phyloP scores from a whole-genome alignment of 2,329 filamentous ascomycete genomes.

The Arthroderma sp. region DNA sequence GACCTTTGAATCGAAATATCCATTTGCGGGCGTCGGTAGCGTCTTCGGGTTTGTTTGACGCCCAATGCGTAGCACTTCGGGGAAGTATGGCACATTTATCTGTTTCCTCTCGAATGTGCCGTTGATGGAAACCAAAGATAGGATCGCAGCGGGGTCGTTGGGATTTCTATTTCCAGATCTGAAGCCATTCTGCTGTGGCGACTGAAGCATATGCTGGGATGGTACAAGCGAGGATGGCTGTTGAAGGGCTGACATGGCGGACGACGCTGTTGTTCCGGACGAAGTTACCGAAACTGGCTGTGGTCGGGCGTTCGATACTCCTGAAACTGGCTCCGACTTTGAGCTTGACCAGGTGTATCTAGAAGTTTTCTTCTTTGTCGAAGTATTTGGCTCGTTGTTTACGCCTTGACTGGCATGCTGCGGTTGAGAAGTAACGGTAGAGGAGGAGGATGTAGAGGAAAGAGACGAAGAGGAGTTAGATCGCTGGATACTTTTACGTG shows the following conservation, averaged over 20 bases:
- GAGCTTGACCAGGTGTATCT: conserved; percentile 50
- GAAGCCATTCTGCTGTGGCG: conserved; percentile 47
- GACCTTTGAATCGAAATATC: conserved; percentile 97
- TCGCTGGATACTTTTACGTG: conserved; percentile 73
- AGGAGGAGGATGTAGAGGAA: conserved; percentile 48
- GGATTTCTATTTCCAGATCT: conserved; percentile 31
- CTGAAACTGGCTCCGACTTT: conserved; percentile 53
- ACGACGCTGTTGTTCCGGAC: conserved; percentile 46
- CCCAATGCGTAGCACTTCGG: conserved; percentile 89
- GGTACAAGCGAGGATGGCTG: conserved; percentile 50
- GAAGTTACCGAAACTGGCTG: conserved; percentile 48
- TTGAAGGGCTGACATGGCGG: conserved; percentile 50
- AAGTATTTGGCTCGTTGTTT: conserved; percentile 27
- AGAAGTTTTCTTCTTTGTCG: conserved; percentile 34
- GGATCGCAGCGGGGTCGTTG: conserved; percentile 56
- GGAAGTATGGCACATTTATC: conserved; percentile 80
- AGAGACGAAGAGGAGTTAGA: conserved; percentile 85
- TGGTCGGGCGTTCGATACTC: conserved; percentile 47
- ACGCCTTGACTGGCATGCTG: conserved; percentile 24
- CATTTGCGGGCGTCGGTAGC: conserved; percentile 76
- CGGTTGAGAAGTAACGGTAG: conserved; percentile 24
- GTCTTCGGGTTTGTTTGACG: conserved; percentile 97
- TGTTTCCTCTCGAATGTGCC: conserved; percentile 96
- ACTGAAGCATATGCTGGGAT: conserved; percentile 56
- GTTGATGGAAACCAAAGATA: conserved; percentile 81